Percentiles rank a stretch among this genome's conserved stretches.
phyloP scores from a whole-genome alignment of 441 rosid species.

The Hura crepitans region DNA sequence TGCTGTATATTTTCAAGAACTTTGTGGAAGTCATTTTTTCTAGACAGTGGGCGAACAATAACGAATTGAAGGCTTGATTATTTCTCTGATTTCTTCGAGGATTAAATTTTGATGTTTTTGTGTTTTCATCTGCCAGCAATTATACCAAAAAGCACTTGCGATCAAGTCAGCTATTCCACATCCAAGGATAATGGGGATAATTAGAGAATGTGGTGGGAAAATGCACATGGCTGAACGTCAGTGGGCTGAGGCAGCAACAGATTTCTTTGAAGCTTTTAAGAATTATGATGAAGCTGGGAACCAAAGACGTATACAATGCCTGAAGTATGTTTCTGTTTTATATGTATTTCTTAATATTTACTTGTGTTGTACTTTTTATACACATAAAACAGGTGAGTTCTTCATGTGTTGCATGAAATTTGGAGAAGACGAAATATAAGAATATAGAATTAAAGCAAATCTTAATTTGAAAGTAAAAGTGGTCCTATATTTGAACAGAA shows the following conservation, averaged over 20 bases:
- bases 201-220: slow-evolving; percentile 98
- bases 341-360: slow-evolving; percentile 5
- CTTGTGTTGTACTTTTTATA: not conserved
- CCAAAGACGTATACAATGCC: slow-evolving; percentile 91
- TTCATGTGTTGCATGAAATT: not conserved
- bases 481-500: not conserved
- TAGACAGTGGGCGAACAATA: not conserved
- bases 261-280: slow-evolving; percentile 98
- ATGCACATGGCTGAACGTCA: slow-evolving; percentile 99
- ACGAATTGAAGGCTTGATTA: not conserved
- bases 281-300: slow-evolving; percentile 99
- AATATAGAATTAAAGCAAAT: not conserved
- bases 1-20: not conserved
- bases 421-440: not conserved
- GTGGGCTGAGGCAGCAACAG: slow-evolving; percentile 99
- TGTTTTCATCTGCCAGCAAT: slow-evolving; percentile 51
- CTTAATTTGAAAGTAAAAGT: not conserved
- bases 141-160: slow-evolving; percentile 94
- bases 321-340: not conserved
- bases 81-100: not conserved
- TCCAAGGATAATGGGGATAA: slow-evolving; percentile 99
- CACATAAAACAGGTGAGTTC: not conserved
- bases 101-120: not conserved
- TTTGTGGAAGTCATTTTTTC: not conserved
- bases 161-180: slow-evolving; percentile 99